Evolutionary conservation across 2,329 filamentous ascomycete species (phyloP), one percentile per base, ranked within the genome.

Genomic region (Fusarium fracticaudum): DNA sequence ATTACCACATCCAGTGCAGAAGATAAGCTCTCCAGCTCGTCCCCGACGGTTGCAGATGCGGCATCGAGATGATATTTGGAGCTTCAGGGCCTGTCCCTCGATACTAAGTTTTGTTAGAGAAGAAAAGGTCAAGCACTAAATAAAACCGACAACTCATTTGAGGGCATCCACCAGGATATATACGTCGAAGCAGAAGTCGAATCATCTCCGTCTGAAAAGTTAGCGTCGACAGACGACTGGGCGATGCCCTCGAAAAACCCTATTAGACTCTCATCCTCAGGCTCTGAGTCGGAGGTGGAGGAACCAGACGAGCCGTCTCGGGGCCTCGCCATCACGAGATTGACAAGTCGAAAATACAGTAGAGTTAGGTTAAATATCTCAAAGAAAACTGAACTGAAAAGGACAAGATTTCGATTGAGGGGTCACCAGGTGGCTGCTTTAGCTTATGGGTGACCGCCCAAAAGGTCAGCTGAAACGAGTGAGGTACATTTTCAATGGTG

Each of bases 331-430:
- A 50, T 31, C 1, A 6, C 15, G 29, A 7, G 0, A 3, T 48
- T 4, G 3, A 8, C 4, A 15, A 47, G 13, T 29, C 3, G 22
- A 17, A 29, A 17, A 3, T 11, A 22, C 1, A 31, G 9, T 1
- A 50, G 10, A 13, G 1, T 26, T 0, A 8, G 7, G 17, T 13
- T 45, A 1, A 6, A 26, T 4, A 4, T 20, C 8, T 8, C 0
- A 2, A 24, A 18, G 24, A 45, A 26, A 22, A 48, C 13, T 22
- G 45, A 47, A 22, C 18, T 10, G 26, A 29, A 29, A 29, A 13
- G 14, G 6, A 11, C 9, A 13, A 48, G 26, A 1, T n/a, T 31
- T 48, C 9, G 10, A 31, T n/a, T n/a, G 45, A 48, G 45, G 45
- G 45, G 26, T 7, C 6, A 22, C 0, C 26, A n/a, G 20, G 26